Evolutionary conservation across 257 asterid species (phyloP), one percentile per base, ranked within the genome.

Genomic region (Nemophila menziesii): DNA sequence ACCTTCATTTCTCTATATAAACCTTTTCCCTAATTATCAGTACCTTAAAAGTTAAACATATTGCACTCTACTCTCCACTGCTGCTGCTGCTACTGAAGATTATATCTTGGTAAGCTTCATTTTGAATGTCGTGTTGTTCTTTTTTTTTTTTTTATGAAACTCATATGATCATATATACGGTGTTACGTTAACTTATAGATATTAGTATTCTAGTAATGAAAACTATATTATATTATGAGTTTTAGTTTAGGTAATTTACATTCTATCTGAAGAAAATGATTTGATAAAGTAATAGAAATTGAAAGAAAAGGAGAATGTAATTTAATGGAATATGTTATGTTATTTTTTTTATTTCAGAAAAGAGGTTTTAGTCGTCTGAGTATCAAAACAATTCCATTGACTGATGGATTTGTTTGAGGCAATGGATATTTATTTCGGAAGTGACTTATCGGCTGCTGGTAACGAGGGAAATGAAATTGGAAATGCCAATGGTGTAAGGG

Each of bases 381-480:
- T n/a, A n/a, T n/a, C n/a, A n/a, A n/a, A n/a, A n/a, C n/a, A 29
- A 29, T 29, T 29, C 36, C 9, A 29, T 7, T 29, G 12, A 10
- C 36, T 2, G 12, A 29, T 29, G 36, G 36, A 13, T 2, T 48
- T 57, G 52, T 57, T 57, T 42, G 64, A 57, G 12, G 64, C 49
- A 22, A 49, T 57, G 52, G 64, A 57, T 3, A 42, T 57, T n/a
- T 57, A 51, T 49, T 51, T 45, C 13, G 43, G 49, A 33, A 27
- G 49, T 14, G 57, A 57, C 49, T 33, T 43, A 13, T 39, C 46
- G 20, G 44, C 46, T 17, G 46, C 57, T 1, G 11, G 41, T 1
- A 27, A 39, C 51, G 57, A 49, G 16, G 51, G 20, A 21, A 50
- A 42, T 11, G 80, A 56, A 33, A 48, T 33, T 17, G 78, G 60